These are phyloP conservation scores for Xylaria sp. DNA, from an alignment of 2,329 filamentous ascomycete species.

Conservation along the genomic window DNA sequence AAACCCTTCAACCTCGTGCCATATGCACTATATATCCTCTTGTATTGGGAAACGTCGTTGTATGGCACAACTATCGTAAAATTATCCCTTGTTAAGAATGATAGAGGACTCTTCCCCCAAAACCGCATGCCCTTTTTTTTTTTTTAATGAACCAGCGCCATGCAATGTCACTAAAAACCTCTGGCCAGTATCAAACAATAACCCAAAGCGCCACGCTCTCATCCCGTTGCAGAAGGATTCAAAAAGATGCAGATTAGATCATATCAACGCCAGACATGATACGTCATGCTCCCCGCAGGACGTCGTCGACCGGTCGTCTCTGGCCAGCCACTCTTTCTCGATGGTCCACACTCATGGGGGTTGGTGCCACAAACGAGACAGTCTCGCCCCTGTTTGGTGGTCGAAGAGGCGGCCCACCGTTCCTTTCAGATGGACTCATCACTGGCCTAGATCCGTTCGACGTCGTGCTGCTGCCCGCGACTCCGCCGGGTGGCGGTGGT, in stretches of 20 bases:
- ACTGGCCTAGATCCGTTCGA: slow-evolving; percentile 18
- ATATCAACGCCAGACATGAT: slow-evolving; percentile 10
- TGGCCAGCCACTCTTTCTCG: slow-evolving; percentile 22
- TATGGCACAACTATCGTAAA: neutral
- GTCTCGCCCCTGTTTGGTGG: slow-evolving; percentile 17
- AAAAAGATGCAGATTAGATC: neutral
- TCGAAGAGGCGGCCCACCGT: slow-evolving; percentile 15
- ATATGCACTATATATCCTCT: neutral
- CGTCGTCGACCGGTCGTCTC: slow-evolving; percentile 31
- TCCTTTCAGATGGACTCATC: slow-evolving; percentile 22
- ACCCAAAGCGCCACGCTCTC: slow-evolving; percentile 24
- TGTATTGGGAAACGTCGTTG: no score
- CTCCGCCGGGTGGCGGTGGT: slow-evolving; percentile 15
- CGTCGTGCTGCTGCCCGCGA: slow-evolving; percentile 16
- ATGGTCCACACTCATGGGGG: slow-evolving; percentile 16
- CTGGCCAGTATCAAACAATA: slow-evolving; percentile 10
- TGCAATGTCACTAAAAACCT: slow-evolving; percentile 18
- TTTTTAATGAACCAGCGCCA: slow-evolving; percentile 21
- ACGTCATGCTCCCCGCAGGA: slow-evolving; percentile 19
- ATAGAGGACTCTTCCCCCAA: neutral
- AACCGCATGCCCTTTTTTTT: slow-evolving; percentile 12
- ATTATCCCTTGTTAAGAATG: neutral
- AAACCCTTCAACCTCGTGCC: slow-evolving; percentile 1
- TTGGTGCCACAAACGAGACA: slow-evolving; percentile 10
- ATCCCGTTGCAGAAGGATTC: slow-evolving; percentile 11